phyloP scores from a whole-genome alignment of 768 basidiomycete genomes.

The Butyriboletus loyo region DNA sequence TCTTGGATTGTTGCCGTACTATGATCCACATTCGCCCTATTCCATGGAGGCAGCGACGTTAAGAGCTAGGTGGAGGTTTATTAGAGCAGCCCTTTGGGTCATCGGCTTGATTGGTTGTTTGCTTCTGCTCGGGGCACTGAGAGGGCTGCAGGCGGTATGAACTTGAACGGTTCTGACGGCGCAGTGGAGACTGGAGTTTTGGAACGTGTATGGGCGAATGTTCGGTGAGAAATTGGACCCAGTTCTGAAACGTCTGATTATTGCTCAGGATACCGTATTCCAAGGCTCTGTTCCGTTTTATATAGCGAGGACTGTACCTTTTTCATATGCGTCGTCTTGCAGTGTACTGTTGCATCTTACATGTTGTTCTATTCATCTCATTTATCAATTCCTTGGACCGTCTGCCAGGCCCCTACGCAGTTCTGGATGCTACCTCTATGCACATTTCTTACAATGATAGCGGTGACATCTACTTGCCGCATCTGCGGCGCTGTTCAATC shows the following conservation, averaged over 20 bases:
- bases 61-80: conserved; percentile 44
- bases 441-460: neutral
- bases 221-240: neutral
- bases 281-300: neutral
- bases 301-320: no score
- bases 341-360: neutral
- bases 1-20: conserved; percentile 37
- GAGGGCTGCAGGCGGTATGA: conserved; percentile 7
- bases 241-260: neutral
- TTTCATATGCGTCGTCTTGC: neutral
- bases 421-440: neutral
- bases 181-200: neutral
- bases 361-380: neutral
- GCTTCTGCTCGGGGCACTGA: conserved; percentile 27
- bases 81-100: conserved; percentile 40
- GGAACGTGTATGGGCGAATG: neutral
- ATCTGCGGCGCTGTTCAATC: neutral
- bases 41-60: conserved; percentile 35
- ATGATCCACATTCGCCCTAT: conserved; percentile 42
- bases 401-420: neutral
- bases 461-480: neutral
- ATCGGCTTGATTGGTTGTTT: conserved; percentile 31
- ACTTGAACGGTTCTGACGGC: neutral
- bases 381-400: neutral
- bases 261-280: neutral